Evolutionary conservation across 306 rosid species (phyloP).

Genomic region (Dryas drummondii): DNA sequence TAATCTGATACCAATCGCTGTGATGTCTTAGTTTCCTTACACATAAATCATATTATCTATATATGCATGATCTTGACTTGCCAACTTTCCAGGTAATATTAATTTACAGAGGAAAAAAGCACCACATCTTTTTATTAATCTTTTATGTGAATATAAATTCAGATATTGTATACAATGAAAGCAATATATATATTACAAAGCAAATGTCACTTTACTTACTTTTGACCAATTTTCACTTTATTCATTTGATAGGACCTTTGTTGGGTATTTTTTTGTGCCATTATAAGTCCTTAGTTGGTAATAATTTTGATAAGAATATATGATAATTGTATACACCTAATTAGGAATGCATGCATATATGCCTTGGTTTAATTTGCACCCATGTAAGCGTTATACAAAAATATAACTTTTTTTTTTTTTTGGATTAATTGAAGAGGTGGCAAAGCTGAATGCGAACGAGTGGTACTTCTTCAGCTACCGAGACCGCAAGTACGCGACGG

Average conservation of each 20-base stretch:
- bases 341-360: neutral
- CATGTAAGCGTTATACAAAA: too few relatives aligned
- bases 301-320: neutral
- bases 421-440: slow-evolving; percentile 55
- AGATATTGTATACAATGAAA: neutral
- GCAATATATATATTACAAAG: neutral
- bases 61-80: slow-evolving; percentile 17
- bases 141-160: neutral
- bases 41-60: slow-evolving; percentile 1
- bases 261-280: neutral
- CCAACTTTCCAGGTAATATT: neutral
- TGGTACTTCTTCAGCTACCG: slow-evolving; percentile 99
- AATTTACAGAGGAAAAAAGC: neutral
- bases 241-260: neutral
- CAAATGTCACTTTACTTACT: slow-evolving; percentile 5
- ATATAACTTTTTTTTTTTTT: neutral
- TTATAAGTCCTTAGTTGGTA: neutral
- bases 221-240: neutral
- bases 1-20: neutral
- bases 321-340: neutral
- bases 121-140: neutral
- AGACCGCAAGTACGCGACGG: slow-evolving; percentile 94
- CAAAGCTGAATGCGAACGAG: slow-evolving; percentile 84
- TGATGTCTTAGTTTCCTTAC: slow-evolving; percentile 15
- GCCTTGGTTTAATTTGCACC: too few relatives aligned